Conservation (phyloP, 805 yeast species). For the Cyberlindnera meyerae region DNA sequence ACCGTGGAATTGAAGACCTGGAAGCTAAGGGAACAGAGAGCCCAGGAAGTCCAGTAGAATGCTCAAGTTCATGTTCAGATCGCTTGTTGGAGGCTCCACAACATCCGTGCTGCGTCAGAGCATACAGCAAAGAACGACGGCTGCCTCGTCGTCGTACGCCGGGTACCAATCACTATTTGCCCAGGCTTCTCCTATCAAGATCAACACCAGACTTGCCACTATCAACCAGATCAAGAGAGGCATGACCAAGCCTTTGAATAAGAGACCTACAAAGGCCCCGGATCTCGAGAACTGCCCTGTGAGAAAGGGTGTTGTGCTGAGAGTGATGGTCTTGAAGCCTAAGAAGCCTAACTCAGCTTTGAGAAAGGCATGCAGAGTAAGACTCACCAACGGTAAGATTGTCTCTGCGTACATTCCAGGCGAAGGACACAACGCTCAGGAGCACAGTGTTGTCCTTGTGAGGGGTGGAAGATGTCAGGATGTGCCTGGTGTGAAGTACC, state of each 20-base stretch:
- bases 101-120: constrained; percentile 15
- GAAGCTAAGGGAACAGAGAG: too few relatives aligned
- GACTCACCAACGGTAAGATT: constrained; percentile 83
- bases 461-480: constrained; percentile 99
- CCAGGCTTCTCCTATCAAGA: constrained; percentile 15
- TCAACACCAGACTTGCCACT: constrained; percentile 45
- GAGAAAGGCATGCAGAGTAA: constrained; percentile 93
- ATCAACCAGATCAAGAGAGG: constrained; percentile 76
- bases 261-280: constrained; percentile 59
- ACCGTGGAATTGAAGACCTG: too few relatives aligned
- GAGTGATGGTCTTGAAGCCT: constrained; percentile 94
- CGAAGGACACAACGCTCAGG: constrained; percentile 97
- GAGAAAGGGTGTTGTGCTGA: constrained; percentile 85
- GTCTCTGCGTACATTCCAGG: constrained; percentile 95
- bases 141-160: constrained; percentile 2
- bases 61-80: constrained; percentile 25
- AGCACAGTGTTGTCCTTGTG: constrained; percentile 91
- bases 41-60: constrained; percentile 6
- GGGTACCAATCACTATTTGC: constrained; percentile 12
- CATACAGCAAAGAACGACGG: constrained; percentile 4
- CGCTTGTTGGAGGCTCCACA: constrained; percentile 16
- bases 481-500: constrained; percentile 96
- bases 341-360: constrained; percentile 98
- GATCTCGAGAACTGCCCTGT: constrained; percentile 81
- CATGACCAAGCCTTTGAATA: constrained; percentile 46